Percentiles rank a stretch among this genome's conserved stretches.
phyloP scores from a whole-genome alignment of 2,329 filamentous ascomycete species.

The Aureobasidium sp. region DNA sequence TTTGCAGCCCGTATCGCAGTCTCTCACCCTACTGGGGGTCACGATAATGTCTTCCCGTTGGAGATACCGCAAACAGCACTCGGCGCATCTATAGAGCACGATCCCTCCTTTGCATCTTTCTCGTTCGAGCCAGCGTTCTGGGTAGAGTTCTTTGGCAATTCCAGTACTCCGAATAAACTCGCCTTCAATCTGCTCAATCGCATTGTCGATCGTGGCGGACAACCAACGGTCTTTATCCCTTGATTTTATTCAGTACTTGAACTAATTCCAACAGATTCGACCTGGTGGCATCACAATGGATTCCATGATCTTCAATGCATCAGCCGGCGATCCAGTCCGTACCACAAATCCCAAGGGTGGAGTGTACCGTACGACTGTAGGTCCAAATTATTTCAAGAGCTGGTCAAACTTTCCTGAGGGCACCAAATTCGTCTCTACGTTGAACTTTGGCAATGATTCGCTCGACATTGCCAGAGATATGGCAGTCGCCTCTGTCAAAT shows the following conservation, averaged over 20 bases:
- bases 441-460: slow-evolving; percentile 27
- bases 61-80: slow-evolving; percentile 6
- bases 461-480: slow-evolving; percentile 24
- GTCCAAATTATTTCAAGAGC: slow-evolving; percentile 26
- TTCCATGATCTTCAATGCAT: slow-evolving; percentile 24
- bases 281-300: slow-evolving; percentile 29
- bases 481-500: slow-evolving; percentile 25
- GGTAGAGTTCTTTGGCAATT: slow-evolving; percentile 28
- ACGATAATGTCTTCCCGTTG: not conserved
- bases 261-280: slow-evolving; percentile 17
- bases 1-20: not conserved
- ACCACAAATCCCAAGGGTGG: slow-evolving; percentile 24
- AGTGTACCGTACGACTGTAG: slow-evolving; percentile 26
- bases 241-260: not conserved
- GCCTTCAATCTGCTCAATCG: slow-evolving; percentile 24
- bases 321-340: slow-evolving; percentile 22
- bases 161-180: slow-evolving; percentile 22
- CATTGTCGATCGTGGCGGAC: slow-evolving; percentile 24
- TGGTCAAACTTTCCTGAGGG: slow-evolving; percentile 27
- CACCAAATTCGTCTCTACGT: slow-evolving; percentile 25
- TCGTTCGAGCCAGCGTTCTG: slow-evolving; percentile 28
- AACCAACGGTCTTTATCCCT: slow-evolving; percentile 14
- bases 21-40: not conserved
- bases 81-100: slow-evolving; percentile 25
- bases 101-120: slow-evolving; percentile 24